These are phyloP conservation scores for Ceriops tagal DNA, from an alignment of 345 rosid species.

Conservation along the genomic window DNA sequence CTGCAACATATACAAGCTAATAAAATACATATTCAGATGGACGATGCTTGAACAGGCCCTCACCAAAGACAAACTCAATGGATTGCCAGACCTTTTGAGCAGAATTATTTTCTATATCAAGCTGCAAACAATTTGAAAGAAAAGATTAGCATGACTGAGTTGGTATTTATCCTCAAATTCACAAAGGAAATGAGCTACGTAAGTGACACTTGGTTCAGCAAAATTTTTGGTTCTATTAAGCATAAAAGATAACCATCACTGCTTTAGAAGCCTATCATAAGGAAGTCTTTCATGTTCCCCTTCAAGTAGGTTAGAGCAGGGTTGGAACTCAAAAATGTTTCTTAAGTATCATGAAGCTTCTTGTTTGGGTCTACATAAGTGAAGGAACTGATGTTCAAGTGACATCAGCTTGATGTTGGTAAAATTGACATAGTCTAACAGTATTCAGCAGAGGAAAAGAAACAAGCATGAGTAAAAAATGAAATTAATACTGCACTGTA, in stretches of 20 bases:
- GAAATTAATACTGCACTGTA: too few relatives aligned
- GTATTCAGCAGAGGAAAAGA: too few relatives aligned
- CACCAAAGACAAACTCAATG: constrained; percentile 89
- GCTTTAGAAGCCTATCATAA: neutral
- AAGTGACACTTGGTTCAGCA: neutral
- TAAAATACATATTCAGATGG: constrained; percentile 2
- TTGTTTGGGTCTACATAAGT: too few relatives aligned
- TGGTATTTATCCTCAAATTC: neutral
- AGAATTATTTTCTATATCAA: constrained; percentile 84
- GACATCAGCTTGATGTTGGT: too few relatives aligned
- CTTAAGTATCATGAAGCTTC: too few relatives aligned
- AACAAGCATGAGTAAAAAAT: too few relatives aligned
- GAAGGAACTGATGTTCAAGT: too few relatives aligned
- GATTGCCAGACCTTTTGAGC: constrained; percentile 85
- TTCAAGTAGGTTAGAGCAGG: too few relatives aligned
- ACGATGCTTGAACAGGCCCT: constrained; percentile 26
- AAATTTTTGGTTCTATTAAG: neutral
- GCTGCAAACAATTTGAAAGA: constrained; percentile 43
- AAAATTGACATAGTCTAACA: too few relatives aligned
- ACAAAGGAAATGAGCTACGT: neutral
- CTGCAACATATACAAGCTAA: neutral
- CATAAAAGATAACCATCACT: neutral
- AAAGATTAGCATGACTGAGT: constrained; percentile 14
- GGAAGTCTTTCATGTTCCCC: too few relatives aligned
- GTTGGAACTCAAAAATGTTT: too few relatives aligned